Percentiles rank a stretch among this genome's conserved stretches.
phyloP scores from a whole-genome alignment of 106 monocot species.

The Hemerocallis citrina region DNA sequence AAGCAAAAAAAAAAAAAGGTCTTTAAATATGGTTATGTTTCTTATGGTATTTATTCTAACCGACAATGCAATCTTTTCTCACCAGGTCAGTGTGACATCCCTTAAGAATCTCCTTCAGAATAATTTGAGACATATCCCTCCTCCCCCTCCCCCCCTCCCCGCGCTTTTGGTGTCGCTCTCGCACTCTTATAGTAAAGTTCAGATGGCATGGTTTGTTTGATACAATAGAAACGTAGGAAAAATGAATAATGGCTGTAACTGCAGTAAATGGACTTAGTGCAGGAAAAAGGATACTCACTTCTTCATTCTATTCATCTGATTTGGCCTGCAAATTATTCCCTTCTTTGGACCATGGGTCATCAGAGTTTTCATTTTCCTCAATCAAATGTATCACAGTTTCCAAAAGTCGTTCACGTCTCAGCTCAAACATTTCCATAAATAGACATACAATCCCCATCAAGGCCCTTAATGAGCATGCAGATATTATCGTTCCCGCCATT shows the following conservation, averaged over 20 bases:
- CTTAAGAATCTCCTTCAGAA: neutral
- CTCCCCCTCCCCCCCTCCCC: too few relatives aligned
- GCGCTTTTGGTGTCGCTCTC: neutral
- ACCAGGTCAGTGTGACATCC: too few relatives aligned
- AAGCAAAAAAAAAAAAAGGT: too few relatives aligned
- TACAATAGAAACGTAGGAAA: neutral
- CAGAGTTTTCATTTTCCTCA: conserved; percentile 20
- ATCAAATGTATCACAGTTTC: conserved; percentile 31
- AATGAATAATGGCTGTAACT: conserved; percentile 53
- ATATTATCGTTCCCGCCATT: conserved; percentile 26
- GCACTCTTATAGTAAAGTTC: neutral
- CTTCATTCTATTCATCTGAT: conserved; percentile 68
- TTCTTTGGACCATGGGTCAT: conserved; percentile 31
- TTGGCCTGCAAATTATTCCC: conserved; percentile 39
- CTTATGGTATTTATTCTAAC: too few relatives aligned
- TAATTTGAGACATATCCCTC: too few relatives aligned
- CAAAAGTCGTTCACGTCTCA: conserved; percentile 36
- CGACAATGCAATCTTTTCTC: too few relatives aligned
- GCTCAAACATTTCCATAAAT: conserved; percentile 26
- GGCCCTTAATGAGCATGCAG: conserved; percentile 47
- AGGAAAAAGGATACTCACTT: conserved; percentile 67
- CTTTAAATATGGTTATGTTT: too few relatives aligned
- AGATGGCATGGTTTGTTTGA: neutral
- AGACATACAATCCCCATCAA: conserved; percentile 34
- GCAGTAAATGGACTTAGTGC: conserved; percentile 73